Evolutionary conservation across 768 basidiomycete species (phyloP).

Genomic region (Serendipita sp.): DNA sequence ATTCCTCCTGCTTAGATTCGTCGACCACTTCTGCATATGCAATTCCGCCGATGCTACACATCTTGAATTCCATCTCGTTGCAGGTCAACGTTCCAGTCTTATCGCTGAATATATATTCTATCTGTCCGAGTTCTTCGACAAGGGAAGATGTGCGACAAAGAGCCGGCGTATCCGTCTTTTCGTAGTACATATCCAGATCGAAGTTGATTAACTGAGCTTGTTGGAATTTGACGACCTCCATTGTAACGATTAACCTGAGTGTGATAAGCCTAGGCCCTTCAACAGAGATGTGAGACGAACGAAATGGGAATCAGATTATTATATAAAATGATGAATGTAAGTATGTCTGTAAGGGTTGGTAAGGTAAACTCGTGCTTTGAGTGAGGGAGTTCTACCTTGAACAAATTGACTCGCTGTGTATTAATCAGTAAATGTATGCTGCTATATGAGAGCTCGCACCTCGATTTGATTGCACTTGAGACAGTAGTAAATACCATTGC

Average conservation of each 20-base stretch:
- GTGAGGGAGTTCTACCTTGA: conserved; percentile 44
- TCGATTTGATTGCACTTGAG: conserved; percentile 21
- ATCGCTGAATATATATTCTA: conserved; percentile 90
- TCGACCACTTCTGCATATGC: conserved; percentile 87
- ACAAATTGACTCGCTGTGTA: conserved; percentile 53
- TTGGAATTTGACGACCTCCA: conserved; percentile 98
- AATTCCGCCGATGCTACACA: conserved; percentile 74
- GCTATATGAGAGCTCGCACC: conserved; percentile 10
- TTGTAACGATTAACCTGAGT: conserved; percentile 74
- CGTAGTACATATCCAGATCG: conserved; percentile 97
- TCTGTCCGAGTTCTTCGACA: conserved; percentile 96
- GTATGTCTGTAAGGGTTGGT: conserved; percentile 44
- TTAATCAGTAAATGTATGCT: not conserved
- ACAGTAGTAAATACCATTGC: conserved; percentile 81
- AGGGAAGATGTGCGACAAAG: conserved; percentile 95
- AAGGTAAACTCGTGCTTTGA: not conserved
- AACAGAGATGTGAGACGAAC: conserved; percentile 12
- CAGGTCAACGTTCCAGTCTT: conserved; percentile 91
- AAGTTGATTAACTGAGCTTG: conserved; percentile 95
- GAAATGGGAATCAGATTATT: conserved; percentile 99
- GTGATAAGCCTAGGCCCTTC: not conserved
- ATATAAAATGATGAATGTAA: conserved; percentile 97
- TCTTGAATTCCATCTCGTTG: conserved; percentile 96
- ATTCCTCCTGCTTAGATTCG: conserved; percentile 57
- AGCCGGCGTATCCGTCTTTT: conserved; percentile 86